Evolutionary conservation across 495 filamentous ascomycete genomes (phyloP).

Genomic region (Podospora fimiseda): DNA sequence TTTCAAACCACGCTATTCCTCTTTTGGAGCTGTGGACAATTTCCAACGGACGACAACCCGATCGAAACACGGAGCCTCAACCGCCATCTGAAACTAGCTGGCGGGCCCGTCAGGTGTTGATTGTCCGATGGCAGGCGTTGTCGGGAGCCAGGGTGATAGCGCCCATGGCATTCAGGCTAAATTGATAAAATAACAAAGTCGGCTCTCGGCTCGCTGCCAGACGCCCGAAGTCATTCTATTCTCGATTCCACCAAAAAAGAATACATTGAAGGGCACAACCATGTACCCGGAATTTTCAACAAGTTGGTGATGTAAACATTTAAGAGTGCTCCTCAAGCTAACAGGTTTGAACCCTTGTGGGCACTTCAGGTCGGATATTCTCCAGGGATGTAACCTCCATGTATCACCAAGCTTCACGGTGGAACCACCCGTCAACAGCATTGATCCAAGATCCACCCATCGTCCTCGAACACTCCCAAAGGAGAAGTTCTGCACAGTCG

Average conservation of each 20-base stretch:
- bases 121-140: conserved; percentile 1
- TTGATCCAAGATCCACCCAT: background rate
- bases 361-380: conserved; percentile 1
- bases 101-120: background rate
- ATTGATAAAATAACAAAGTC: conserved; percentile 10
- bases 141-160: background rate
- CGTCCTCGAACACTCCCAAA: conserved; percentile 4
- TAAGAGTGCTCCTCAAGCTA: too few relatives aligned
- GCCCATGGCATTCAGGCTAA: conserved; percentile 16
- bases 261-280: conserved; percentile 1
- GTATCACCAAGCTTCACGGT: background rate
- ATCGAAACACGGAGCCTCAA: conserved; percentile 16
- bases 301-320: background rate
- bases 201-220: conserved; percentile 6
- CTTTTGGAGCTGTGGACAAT: background rate
- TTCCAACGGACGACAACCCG: background rate
- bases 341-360: background rate
- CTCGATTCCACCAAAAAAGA: background rate
- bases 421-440: background rate
- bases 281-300: conserved; percentile 3
- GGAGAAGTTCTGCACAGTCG: background rate
- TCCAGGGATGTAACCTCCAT: conserved; percentile 2
- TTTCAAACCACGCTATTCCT: background rate
- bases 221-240: background rate
- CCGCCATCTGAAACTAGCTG: conserved; percentile 15